Evolutionary conservation across 352 stramenopile species (phyloP), one percentile per base, ranked within the genome.

Genomic region (Paralagenidium karlingii): DNA sequence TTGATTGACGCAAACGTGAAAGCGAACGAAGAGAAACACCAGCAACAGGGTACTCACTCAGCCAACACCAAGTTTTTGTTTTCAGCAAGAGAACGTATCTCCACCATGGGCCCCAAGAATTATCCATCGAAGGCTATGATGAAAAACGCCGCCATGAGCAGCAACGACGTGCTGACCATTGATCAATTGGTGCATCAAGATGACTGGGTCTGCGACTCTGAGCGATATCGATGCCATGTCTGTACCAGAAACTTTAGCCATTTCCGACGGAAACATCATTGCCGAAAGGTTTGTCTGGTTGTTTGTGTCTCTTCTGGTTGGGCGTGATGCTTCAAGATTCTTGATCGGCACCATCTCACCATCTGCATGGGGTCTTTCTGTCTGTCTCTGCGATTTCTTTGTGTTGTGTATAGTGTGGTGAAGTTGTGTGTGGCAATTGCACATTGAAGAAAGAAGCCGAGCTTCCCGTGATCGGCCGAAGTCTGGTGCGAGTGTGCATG

Each of bases 211-310:
- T 63, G 84, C 19, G 74, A 92, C 59, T 82, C 73, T 51, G 75
- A 92, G 60, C 73, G 78, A 43, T 84, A 85, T 60, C 66, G 78
- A 43, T 92, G 78, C 57, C 75, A 92, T 48, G 73, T 92, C 40
- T 92, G 78, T 58, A 92, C 76, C 56, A 53, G 78, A 30, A 92
- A 92, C 63, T 92, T 92, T 38, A 84, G 68, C 56, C 76, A 71
- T 47, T 87, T 92, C 45, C 73, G 78, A 34, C 73, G 78, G 79
- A 89, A 89, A 62, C 78, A 92, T 42, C 78, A 92, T 50, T 92
- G 78, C 58, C 75, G 78, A 51, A 86, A 89, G 66, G 76, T 89
- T 48, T 27, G 49, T 27, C 10, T 15, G 19, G 18, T 4, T 7
- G 19, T 11, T 16, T 49, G 11, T n/a, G n/a, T n/a, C n/a, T n/a